phyloP scores from a whole-genome alignment of 2,329 filamentous ascomycete genomes.

The Trichoderma hamatum region DNA sequence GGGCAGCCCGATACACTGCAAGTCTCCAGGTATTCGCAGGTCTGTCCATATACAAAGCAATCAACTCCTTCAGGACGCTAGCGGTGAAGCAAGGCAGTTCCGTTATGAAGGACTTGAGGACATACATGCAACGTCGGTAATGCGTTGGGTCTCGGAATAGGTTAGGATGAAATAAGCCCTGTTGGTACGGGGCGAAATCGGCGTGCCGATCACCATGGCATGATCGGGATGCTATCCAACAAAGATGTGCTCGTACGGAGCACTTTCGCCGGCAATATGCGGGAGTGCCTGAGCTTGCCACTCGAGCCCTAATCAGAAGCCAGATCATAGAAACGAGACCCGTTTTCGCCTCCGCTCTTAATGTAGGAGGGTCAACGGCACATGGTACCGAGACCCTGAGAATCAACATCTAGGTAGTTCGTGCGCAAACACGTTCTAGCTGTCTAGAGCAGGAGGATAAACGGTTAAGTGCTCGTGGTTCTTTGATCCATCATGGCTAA shows the following conservation, averaged over 20 bases:
- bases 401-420: neutral
- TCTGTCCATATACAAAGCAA: neutral
- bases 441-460: neutral
- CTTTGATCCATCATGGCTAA: neutral
- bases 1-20: neutral
- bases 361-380: neutral
- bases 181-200: slow-evolving; percentile 3
- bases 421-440: neutral
- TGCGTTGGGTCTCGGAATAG: neutral
- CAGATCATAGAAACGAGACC: neutral
- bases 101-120: neutral
- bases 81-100: neutral
- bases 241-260: neutral
- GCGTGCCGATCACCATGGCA: slow-evolving; percentile 19
- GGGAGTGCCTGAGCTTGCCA: slow-evolving; percentile 16
- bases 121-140: neutral
- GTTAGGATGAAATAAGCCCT: neutral
- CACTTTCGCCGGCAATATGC: neutral
- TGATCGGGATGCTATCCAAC: neutral
- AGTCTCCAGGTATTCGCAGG: neutral
- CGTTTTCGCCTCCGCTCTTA: neutral
- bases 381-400: neutral
- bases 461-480: neutral
- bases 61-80: neutral
- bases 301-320: neutral